Conservation (phyloP, 495 filamentous ascomycete species). For the Aspergillus steynii region DNA sequence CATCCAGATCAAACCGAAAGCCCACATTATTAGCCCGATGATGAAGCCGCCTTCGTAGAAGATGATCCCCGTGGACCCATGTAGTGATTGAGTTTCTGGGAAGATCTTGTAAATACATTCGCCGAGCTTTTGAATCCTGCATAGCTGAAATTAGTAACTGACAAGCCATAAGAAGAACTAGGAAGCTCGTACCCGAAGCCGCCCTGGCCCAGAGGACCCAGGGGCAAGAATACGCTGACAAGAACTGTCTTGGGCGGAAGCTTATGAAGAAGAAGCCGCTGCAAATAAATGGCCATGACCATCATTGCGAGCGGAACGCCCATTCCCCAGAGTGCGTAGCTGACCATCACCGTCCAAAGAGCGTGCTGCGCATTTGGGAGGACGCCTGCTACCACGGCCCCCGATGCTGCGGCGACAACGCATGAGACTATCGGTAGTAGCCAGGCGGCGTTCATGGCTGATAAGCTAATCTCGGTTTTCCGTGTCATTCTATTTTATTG, state of each 20-base stretch:
- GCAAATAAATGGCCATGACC: conserved; percentile 60
- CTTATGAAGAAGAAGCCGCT: conserved; percentile 56
- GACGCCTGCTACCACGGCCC: conserved; percentile 53
- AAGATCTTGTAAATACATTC: conserved; percentile 50
- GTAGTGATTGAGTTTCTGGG: conserved; percentile 47
- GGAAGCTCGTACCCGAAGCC: conserved; percentile 43
- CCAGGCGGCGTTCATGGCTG: conserved; percentile 57
- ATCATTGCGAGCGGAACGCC: conserved; percentile 56
- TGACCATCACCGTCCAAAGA: conserved; percentile 55
- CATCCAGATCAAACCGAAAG: conserved; percentile 62
- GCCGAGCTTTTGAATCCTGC: conserved; percentile 55
- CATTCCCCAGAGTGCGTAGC: conserved; percentile 61
- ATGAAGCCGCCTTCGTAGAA: conserved; percentile 56
- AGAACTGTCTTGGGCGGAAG: conserved; percentile 59
- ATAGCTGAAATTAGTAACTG: background rate
- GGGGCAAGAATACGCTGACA: conserved; percentile 60
- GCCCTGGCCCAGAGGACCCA: conserved; percentile 61
- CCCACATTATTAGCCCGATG: conserved; percentile 59
- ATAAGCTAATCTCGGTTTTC: conserved; percentile 28
- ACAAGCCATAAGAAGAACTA: background rate
- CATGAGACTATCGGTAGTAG: conserved; percentile 60
- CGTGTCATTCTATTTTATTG: conserved; percentile 31
- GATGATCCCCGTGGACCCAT: conserved; percentile 43
- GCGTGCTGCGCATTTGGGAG: conserved; percentile 53
- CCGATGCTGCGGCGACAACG: conserved; percentile 58